Base-by-base conservation (phyloP, 305 asterid species). In the Euphrasia arctica region DNA sequence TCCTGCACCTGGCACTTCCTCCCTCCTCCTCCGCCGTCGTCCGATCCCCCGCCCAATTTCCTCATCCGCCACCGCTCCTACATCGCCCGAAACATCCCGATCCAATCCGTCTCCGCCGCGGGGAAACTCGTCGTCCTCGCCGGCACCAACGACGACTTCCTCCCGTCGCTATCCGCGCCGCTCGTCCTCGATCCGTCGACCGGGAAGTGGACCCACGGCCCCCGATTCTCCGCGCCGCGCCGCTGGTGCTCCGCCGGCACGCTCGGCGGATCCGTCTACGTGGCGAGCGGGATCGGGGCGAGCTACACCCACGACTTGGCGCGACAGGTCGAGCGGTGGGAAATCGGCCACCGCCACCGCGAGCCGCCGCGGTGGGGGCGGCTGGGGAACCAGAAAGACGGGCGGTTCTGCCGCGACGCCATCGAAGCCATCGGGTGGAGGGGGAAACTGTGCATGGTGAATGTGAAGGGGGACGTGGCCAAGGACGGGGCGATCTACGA, bases 171-270 rank as follows among this genome's bases (percentile, higher is more conserved):
- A 7, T 64, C 95, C 11, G 68, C 57, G 4, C 97, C 97, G 0
- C 69, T 92, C 13, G 60, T 89, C 15, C 89, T 85, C 77, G 72
- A 82, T 56, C 85, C 98, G 1, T 3, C 39, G 10, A 43, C 77
- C 0, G 0, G 47, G 0, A 59, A 70, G 0, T 92, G 98, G 98
- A 28, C 42, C 3, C 64, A 43, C 11, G 97, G 97, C 0, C 97
- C 96, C 0, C 81, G 67, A 3, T 64, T 92, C 11, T 25, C 70
- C 39, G 18, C 76, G 29, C 96, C 98, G 1, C 82, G 97, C 8
- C 85, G 98, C 4, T 92, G 98, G 98, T 92, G 98, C 78, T 89
- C 81, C 7, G 79, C 91, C 9, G 98, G 98, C 4, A 72, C 76
- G 0, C 64, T 71, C 0, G 32, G 70, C 0, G 80, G 76, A 1